These are phyloP conservation scores for Euphorbia celastroides DNA, from an alignment of 441 rosid genomes.

Conservation along the genomic window DNA sequence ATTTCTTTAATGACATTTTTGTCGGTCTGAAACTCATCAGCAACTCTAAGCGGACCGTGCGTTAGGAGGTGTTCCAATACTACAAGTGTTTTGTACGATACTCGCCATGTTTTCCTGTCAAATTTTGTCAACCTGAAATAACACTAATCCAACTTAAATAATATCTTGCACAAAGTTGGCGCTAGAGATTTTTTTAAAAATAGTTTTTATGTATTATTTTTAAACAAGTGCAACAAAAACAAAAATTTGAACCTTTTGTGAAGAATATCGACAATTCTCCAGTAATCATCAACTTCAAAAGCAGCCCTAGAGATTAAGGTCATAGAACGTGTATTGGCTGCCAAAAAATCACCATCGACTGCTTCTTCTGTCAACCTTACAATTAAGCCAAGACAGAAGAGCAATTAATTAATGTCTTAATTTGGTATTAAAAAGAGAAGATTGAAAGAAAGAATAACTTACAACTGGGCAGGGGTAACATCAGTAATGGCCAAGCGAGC, in stretches of 20 bases:
- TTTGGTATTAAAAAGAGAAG: too few species aligned
- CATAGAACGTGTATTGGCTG: slow-evolving; percentile 48
- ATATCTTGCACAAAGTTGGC: too few species aligned
- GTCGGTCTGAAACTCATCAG: slow-evolving; percentile 55
- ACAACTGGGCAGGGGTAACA: slow-evolving; percentile 65
- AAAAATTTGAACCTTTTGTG: slow-evolving; percentile 47
- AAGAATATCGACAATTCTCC: slow-evolving; percentile 56
- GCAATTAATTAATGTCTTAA: too few species aligned
- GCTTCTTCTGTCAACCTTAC: slow-evolving; percentile 73
- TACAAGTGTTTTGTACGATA: slow-evolving; percentile 48
- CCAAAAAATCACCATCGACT: slow-evolving; percentile 41
- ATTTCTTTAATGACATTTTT: slow-evolving; percentile 33
- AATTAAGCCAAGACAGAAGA: too few species aligned
- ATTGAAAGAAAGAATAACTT: slow-evolving; percentile 24
- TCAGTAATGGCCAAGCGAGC: slow-evolving; percentile 68
- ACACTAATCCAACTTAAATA: too few species aligned
- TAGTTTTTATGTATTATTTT: too few species aligned
- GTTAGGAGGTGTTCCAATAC: slow-evolving; percentile 55
- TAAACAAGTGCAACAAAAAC: too few species aligned
- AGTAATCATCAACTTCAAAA: slow-evolving; percentile 78
- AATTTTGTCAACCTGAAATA: slow-evolving; percentile 43
- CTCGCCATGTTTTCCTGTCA: slow-evolving; percentile 51
- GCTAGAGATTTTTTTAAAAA: too few species aligned
- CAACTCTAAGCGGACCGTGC: slow-evolving; percentile 63
- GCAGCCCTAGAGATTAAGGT: slow-evolving; percentile 56